A percentile compares a stretch with the other conserved stretches of the same genome.
Evolutionary conservation across 768 basidiomycete species (phyloP).

Genomic region (Lactarius evosmus): DNA sequence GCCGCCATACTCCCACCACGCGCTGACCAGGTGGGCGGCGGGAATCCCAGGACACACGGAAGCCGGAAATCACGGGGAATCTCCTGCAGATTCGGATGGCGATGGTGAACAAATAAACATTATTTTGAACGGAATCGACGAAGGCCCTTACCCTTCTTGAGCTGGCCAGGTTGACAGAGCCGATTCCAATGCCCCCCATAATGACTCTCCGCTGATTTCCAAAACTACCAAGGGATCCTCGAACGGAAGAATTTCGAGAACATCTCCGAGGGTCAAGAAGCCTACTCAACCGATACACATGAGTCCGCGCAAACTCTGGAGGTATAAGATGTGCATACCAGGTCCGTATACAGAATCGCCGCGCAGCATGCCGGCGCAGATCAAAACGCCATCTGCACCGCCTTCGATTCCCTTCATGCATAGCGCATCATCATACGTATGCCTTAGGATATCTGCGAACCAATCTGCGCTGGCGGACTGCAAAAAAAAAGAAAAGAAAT

Average conservation of each 20-base stretch:
- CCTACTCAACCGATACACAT: conserved; percentile 41
- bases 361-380: conserved; percentile 80
- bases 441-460: conserved; percentile 80
- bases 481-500: not conserved
- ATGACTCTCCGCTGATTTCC: conserved; percentile 70
- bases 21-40: conserved; percentile 64
- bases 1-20: conserved; percentile 67
- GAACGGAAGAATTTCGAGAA: conserved; percentile 86
- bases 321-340: conserved; percentile 41
- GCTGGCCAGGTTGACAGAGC: conserved; percentile 78
- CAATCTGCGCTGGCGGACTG: conserved; percentile 75
- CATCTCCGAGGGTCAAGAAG: conserved; percentile 75
- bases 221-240: conserved; percentile 81
- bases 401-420: conserved; percentile 49
- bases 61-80: conserved; percentile 84
- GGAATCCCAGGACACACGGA: conserved; percentile 87
- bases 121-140: not conserved
- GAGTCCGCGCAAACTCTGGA: not conserved
- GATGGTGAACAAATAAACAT: not conserved
- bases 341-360: conserved; percentile 85
- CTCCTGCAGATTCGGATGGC: conserved; percentile 47
- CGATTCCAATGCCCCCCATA: conserved; percentile 79
- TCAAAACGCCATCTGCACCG: conserved; percentile 76
- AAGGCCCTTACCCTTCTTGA: conserved; percentile 70
- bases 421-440: conserved; percentile 75